Evolutionary conservation across 2,329 filamentous ascomycete genomes (phyloP), one percentile per base, ranked within the genome.

Genomic region (Zasmidium citrigriseum): DNA sequence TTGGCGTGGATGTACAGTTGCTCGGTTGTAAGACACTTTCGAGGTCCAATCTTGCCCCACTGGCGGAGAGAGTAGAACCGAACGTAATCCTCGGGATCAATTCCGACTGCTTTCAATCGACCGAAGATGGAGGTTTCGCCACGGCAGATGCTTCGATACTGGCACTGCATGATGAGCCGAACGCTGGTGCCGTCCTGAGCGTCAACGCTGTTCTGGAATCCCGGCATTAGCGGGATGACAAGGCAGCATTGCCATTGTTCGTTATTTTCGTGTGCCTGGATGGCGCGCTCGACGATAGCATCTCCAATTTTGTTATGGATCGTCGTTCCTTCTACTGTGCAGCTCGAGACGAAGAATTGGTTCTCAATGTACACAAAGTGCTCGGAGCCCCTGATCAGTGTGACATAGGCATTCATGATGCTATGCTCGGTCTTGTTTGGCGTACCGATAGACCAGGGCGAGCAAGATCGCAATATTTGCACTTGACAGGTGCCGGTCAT

Each of bases 351-450:
- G 78, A 96, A 99, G 77, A 98, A 99, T 71, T 99, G 95, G 72
- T 99, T 99, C 74, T 99, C 95, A 65, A 98, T 96, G 75, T 99
- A 98, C 52, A 98, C 91, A 69, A 97, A 96, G 73, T 98, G 95
- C 49, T 99, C 91, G 1, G 92, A 97, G 64, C 93, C 89, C 64
- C 95, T 89, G 66, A 99, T 99, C 80, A 96, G 86, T 73, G 96
- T 95, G 66, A 96, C 84, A 70, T 98, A 98, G 2, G 95, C 93
- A 63, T 89, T 95, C 82, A 96, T 93, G 71, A 99, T 98, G 71
- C 93, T 98, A 74, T 93, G 88, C 73, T 99, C 95, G 0, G 89
- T 90, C 59, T 91, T 85, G 56, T 91, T 89, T 0, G 84, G 83
- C 14, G 92, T 92, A 16, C 95, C 95, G 1, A 96, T 83, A 1